Evolutionary conservation across 805 yeast genomes (phyloP).

Genomic region (Jamesozyma jinghongensis): DNA sequence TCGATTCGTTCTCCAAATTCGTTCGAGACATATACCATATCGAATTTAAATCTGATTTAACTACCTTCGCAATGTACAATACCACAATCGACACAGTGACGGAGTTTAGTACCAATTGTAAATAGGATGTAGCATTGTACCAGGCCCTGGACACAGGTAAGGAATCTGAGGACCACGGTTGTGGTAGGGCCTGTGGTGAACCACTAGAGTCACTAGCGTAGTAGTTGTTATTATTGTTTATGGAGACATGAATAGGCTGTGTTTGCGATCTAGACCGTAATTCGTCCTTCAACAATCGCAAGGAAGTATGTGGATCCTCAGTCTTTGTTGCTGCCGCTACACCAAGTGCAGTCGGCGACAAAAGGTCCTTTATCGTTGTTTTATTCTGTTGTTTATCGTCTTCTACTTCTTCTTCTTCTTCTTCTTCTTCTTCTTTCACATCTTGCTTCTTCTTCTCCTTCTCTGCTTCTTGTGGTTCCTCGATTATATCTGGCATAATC

Average conservation of each 20-base stretch:
- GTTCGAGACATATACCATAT: slow-evolving; percentile 40
- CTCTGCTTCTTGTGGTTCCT: not conserved
- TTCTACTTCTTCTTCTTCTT: not conserved
- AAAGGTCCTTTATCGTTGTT: slow-evolving; percentile 1
- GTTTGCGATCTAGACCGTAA: slow-evolving; percentile 2
- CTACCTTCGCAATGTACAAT: slow-evolving; percentile 38
- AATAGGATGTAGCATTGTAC: slow-evolving; percentile 50
- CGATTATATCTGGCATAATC: not conserved
- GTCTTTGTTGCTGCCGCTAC: slow-evolving; percentile 23
- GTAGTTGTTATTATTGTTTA: slow-evolving; percentile 24
- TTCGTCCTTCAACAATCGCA: too few species aligned
- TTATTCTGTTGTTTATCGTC: slow-evolving; percentile 1
- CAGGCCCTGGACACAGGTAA: slow-evolving; percentile 45
- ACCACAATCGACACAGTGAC: slow-evolving; percentile 38
- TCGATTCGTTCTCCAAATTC: slow-evolving; percentile 42
- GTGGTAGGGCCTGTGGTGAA: slow-evolving; percentile 33
- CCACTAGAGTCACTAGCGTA: slow-evolving; percentile 5
- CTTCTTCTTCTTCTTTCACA: slow-evolving; percentile 7
- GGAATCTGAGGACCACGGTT: slow-evolving; percentile 49
- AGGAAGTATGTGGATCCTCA: too few species aligned
- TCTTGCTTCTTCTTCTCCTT: not conserved
- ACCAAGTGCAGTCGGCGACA: slow-evolving; percentile 26
- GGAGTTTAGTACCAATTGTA: slow-evolving; percentile 47
- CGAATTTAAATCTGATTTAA: slow-evolving; percentile 45
- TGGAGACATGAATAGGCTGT: slow-evolving; percentile 15